A percentile compares a stretch with the other conserved stretches of the same genome.
Conservation (phyloP, 768 basidiomycete species). For the Leucosporidium yakuticum region DNA sequence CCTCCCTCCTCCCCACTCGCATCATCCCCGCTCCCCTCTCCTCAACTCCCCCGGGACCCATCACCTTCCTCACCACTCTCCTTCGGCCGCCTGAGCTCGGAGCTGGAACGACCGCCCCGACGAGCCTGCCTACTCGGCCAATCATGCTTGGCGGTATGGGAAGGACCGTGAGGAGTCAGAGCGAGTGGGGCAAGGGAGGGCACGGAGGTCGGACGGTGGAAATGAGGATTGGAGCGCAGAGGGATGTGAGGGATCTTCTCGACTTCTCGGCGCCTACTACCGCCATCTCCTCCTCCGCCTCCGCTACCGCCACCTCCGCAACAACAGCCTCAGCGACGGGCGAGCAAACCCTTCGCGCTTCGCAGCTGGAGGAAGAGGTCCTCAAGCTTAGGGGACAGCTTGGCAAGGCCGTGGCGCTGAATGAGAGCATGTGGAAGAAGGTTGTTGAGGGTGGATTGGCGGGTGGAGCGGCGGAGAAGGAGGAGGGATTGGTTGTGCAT, state of each 20-base stretch:
- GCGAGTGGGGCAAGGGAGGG: conserved; percentile 43
- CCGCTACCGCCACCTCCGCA: neutral
- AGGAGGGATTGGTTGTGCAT: neutral
- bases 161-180: conserved; percentile 35
- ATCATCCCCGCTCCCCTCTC: conserved; percentile 52
- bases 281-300: neutral
- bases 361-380: conserved; percentile 43
- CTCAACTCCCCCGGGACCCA: conserved; percentile 57
- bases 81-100: conserved; percentile 75
- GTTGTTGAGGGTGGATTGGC: conserved; percentile 41
- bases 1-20: conserved; percentile 82
- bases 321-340: neutral
- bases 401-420: conserved; percentile 43
- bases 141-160: conserved; percentile 38
- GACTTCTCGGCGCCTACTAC: neutral
- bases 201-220: conserved; percentile 33
- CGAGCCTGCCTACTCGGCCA: conserved; percentile 37
- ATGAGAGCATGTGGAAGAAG: conserved; percentile 47
- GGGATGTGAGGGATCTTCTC: conserved; percentile 26
- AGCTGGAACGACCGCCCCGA: conserved; percentile 8
- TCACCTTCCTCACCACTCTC: conserved; percentile 70
- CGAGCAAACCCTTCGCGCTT: conserved; percentile 14
- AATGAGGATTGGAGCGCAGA: conserved; percentile 33
- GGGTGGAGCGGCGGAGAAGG: neutral
- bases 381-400: conserved; percentile 41